These are phyloP conservation scores for Posidonia oceanica DNA, from an alignment of 116 monocot genomes.

Conservation along the genomic window DNA sequence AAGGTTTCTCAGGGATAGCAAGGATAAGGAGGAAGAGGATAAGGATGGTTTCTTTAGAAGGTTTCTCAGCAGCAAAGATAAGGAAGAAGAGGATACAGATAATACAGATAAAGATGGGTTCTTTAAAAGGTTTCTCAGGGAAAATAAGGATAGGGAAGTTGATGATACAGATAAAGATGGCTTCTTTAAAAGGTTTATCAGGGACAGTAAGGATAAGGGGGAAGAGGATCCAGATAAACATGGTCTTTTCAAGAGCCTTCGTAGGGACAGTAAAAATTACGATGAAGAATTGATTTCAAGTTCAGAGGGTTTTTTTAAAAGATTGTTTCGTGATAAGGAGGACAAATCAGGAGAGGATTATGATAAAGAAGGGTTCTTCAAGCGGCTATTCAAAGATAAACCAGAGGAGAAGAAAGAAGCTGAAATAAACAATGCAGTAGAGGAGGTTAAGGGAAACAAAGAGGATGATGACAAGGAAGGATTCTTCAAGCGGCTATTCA, in stretches of 20 bases:
- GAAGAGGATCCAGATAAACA: slow-evolving; percentile 31
- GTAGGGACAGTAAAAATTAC: slow-evolving; percentile 22
- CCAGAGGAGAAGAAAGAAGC: no score
- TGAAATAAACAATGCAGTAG: no score
- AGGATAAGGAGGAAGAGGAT: slow-evolving; percentile 26
- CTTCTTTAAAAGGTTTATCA: slow-evolving; percentile 44
- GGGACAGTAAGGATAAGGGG: slow-evolving; percentile 31
- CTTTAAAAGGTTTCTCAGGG: slow-evolving; percentile 42
- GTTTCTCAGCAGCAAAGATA: slow-evolving; percentile 31
- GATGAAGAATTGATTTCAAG: slow-evolving; percentile 17
- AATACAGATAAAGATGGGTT: slow-evolving; percentile 34
- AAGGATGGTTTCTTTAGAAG: slow-evolving; percentile 45
- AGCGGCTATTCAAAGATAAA: slow-evolving; percentile 33
- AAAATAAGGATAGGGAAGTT: slow-evolving; percentile 25
- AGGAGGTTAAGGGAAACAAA: slow-evolving; percentile 20
- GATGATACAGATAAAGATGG: slow-evolving; percentile 45
- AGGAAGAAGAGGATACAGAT: slow-evolving; percentile 21
- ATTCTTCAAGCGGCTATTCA: slow-evolving; percentile 34
- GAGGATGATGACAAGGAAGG: slow-evolving; percentile 43
- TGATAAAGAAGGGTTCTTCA: slow-evolving; percentile 51
- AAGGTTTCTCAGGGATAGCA: slow-evolving; percentile 41
- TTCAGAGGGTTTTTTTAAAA: slow-evolving; percentile 25
- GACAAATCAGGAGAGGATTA: slow-evolving; percentile 19
- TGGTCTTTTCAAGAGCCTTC: slow-evolving; percentile 20
- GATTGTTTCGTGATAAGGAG: slow-evolving; percentile 21